These are phyloP conservation scores for Taphrina populina DNA, from an alignment of 1,139 yeast genomes.

Conservation along the genomic window DNA sequence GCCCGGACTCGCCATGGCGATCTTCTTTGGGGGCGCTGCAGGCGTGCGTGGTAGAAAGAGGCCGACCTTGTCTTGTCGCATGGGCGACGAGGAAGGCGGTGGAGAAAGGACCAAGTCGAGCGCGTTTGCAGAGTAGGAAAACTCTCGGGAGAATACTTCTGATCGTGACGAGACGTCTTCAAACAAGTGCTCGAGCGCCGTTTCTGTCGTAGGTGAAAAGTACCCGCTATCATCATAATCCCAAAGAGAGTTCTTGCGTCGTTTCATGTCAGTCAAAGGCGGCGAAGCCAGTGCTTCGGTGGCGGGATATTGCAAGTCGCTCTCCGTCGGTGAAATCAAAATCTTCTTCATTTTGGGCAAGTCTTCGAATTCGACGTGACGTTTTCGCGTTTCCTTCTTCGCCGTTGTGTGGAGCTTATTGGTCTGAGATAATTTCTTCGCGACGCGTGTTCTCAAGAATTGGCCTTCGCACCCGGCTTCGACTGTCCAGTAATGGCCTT, in stretches of 20 bases:
- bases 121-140: slow-evolving; percentile 28
- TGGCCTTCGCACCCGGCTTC: slow-evolving; percentile 78
- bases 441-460: slow-evolving; percentile 58
- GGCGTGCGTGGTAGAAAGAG: slow-evolving; percentile 22
- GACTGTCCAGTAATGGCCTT: slow-evolving; percentile 96
- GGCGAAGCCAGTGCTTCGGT: slow-evolving; percentile 21
- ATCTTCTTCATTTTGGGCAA: slow-evolving; percentile 17
- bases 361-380: slow-evolving; percentile 26
- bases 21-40: slow-evolving; percentile 6
- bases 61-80: slow-evolving; percentile 15
- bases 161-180: slow-evolving; percentile 12
- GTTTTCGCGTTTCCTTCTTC: slow-evolving; percentile 24
- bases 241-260: slow-evolving; percentile 21
- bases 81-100: slow-evolving; percentile 34
- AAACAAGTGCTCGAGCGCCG: slow-evolving; percentile 7
- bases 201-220: slow-evolving; percentile 15
- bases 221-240: slow-evolving; percentile 23
- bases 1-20: slow-evolving; percentile 40
- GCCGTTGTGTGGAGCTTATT: background rate
- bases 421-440: slow-evolving; percentile 21
- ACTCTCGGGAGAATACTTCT: slow-evolving; percentile 4
- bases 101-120: slow-evolving; percentile 32
- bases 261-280: slow-evolving; percentile 26
- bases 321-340: slow-evolving; percentile 6
- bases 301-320: background rate